Evolutionary conservation across 106 monocot genomes (phyloP), one percentile per base, ranked within the genome.

Genomic region (Dendrobium nobile): DNA sequence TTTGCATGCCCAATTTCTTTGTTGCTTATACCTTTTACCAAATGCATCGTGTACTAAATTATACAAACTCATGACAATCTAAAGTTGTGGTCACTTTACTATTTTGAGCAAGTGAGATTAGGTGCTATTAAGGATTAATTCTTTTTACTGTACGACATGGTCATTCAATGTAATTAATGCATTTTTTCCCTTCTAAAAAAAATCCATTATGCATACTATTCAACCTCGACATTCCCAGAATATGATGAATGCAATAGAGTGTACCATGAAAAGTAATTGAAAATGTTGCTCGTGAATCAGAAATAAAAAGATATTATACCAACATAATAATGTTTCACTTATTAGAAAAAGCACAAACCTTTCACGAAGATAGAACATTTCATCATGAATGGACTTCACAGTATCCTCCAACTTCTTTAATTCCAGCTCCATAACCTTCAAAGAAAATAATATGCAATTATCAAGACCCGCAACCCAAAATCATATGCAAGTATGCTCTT

Each of bases 361-460:
- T 82, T 90, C 88, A 56, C 96, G 94, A 79, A 97, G 94, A 74
- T 92, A 97, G 77, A 90, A 94, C 92, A 94, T 97, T 77, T 93
- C 92, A 75, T 96, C 96, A 61, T 96, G 96, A 80, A 96, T 96
- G 15, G 87, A 83, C 72, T 88, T 85, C 47, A 93, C 84, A 47
- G 87, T 87, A 76, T 91, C 96, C 56, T 87, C 87, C 81, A 96
- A 83, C 82, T 96, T 96, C 87, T 90, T 96, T 88, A 93, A 80
- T 79, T 96, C 93, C 82, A 92, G 67, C 75, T 92, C 96, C 93
- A 93, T 92, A 33, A 82, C 56, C 96, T 96, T 80, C 81, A 83
- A 76, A 13, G 15, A 76, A 76, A 76, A 41, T 9, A 1, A 74
- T 7, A 19, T 74, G 5, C 74, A 41, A 72, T 41, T 44, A 43